phyloP scores from a whole-genome alignment of 805 yeast genomes.

The Schwanniomyces sp. region DNA sequence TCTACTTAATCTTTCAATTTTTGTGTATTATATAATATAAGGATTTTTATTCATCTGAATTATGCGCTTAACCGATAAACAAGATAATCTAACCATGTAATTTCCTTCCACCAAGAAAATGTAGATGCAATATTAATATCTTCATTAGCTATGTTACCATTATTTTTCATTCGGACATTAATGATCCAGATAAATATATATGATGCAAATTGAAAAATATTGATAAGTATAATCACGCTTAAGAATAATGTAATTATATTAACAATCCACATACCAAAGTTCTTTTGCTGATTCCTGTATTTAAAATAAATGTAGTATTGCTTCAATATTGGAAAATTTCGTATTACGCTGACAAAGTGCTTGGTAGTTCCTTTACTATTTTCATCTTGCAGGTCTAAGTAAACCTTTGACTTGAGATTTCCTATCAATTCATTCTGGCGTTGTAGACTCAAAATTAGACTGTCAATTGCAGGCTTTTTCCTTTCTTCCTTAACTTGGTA shows the following conservation, averaged over 20 bases:
- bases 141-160: neutral
- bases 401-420: constrained; percentile 14
- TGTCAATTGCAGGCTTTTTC: constrained; percentile 9
- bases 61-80: constrained; percentile 16
- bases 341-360: constrained; percentile 13
- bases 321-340: constrained; percentile 28
- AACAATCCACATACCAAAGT: constrained; percentile 16
- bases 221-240: constrained; percentile 17
- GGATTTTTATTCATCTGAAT: constrained; percentile 1
- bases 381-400: constrained; percentile 3
- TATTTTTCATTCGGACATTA: neutral
- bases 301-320: constrained; percentile 25
- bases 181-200: constrained; percentile 10
- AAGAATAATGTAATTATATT: constrained; percentile 21
- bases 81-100: constrained; percentile 29
- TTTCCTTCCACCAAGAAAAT: constrained; percentile 31
- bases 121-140: constrained; percentile 4
- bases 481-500: constrained; percentile 7
- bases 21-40: constrained; percentile 1
- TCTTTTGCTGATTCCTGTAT: constrained; percentile 22
- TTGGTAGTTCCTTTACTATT: neutral
- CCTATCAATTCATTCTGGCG: constrained; percentile 22
- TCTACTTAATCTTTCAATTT: constrained; percentile 3
- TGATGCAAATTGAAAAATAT: constrained; percentile 14
- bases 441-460: constrained; percentile 13